Evolutionary conservation across 2,329 filamentous ascomycete species (phyloP).

Genomic region (Arthrobotrys conoides): DNA sequence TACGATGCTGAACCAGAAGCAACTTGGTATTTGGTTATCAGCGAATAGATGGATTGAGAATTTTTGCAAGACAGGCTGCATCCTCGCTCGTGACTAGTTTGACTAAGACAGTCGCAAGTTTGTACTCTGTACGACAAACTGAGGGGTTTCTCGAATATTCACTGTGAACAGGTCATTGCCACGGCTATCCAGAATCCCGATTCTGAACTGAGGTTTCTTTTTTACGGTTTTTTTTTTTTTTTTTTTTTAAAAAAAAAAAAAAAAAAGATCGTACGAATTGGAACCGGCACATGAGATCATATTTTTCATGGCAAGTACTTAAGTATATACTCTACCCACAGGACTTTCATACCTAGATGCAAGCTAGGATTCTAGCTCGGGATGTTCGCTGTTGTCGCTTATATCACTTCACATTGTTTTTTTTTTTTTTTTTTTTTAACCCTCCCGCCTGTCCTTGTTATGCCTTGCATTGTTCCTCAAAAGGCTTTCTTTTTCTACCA

Average conservation of each 20-base stretch:
- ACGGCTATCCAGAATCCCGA: background rate
- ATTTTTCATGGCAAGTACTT: constrained; percentile 1
- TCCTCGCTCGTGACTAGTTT: constrained; percentile 22
- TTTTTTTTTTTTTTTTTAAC: background rate
- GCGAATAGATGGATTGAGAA: constrained; percentile 10
- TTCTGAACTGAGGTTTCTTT: background rate
- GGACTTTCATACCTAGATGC: too few species aligned
- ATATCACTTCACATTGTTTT: constrained; percentile 13
- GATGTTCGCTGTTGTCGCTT: constrained; percentile 16
- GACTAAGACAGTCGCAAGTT: constrained; percentile 23
- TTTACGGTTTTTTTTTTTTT: background rate
- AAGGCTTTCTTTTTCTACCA: constrained; percentile 22
- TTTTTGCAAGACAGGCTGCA: constrained; percentile 14
- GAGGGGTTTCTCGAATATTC: constrained; percentile 16
- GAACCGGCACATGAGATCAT: constrained; percentile 4
- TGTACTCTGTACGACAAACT: background rate
- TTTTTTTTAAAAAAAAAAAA: background rate
- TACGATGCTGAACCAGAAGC: background rate
- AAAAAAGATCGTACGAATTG: background rate
- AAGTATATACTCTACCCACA: too few species aligned
- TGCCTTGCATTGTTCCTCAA: constrained; percentile 14
- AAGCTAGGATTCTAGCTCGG: constrained; percentile 15
- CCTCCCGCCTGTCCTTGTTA: background rate
- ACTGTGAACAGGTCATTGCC: background rate
- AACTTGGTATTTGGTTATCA: background rate